Percentiles rank a stretch among this genome's conserved stretches.
Evolutionary conservation across 768 basidiomycete species (phyloP).

Genomic region (Ramaria rubella): DNA sequence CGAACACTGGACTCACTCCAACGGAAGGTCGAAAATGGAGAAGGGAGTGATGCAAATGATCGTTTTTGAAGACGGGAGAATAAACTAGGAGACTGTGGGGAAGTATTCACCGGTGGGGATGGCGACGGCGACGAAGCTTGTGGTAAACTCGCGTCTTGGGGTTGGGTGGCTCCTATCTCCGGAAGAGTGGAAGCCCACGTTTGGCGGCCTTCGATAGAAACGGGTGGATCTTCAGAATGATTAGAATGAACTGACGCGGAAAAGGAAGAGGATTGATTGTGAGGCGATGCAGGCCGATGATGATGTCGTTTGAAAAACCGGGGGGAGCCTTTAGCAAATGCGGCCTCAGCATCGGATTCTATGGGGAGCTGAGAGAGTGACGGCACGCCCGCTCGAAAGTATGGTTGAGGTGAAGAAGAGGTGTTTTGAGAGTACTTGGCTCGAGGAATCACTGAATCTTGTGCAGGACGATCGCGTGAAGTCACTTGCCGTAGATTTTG

Average conservation of each 20-base stretch:
- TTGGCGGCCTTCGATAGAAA: slow-evolving; percentile 37
- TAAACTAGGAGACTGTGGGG: slow-evolving; percentile 22
- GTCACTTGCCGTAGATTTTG: slow-evolving; percentile 48
- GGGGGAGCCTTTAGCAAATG: slow-evolving; percentile 51
- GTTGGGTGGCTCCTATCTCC: slow-evolving; percentile 20
- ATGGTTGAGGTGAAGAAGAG: slow-evolving; percentile 29
- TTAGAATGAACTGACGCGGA: slow-evolving; percentile 8
- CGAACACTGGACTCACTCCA: slow-evolving; percentile 19
- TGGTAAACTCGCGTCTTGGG: slow-evolving; percentile 7
- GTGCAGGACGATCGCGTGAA: slow-evolving; percentile 17
- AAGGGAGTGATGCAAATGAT: slow-evolving; percentile 39
- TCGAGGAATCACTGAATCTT: slow-evolving; percentile 22
- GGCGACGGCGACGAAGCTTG: slow-evolving; percentile 16
- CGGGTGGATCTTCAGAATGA: slow-evolving; percentile 32
- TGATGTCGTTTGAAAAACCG: slow-evolving; percentile 51
- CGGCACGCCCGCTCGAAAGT: slow-evolving; percentile 43
- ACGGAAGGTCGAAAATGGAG: slow-evolving; percentile 29
- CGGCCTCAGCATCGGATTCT: slow-evolving; percentile 75
- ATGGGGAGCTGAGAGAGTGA: slow-evolving; percentile 40
- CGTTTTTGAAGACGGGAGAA: slow-evolving; percentile 37
- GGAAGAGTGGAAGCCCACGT: slow-evolving; percentile 44
- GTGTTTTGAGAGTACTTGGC: slow-evolving; percentile 11
- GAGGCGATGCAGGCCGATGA: slow-evolving; percentile 19
- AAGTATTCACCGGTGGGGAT: slow-evolving; percentile 6
- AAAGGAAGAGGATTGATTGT: slow-evolving; percentile 20